These are phyloP conservation scores for Ogataea pilisensis DNA, from an alignment of 805 yeast species.

Conservation along the genomic window DNA sequence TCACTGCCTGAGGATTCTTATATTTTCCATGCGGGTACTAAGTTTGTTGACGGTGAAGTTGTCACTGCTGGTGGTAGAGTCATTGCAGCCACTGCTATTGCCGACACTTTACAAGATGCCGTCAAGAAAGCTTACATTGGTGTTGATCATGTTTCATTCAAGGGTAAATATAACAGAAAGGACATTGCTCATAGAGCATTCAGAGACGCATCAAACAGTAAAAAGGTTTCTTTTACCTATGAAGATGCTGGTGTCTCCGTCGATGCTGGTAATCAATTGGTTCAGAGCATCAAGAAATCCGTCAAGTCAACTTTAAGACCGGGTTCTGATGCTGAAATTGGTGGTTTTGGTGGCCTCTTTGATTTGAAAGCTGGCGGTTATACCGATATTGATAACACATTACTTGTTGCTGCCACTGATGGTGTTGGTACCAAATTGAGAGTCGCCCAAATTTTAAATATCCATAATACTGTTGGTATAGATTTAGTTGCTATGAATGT, in stretches of 20 bases:
- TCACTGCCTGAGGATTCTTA: conserved; percentile 53
- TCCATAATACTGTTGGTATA: conserved; percentile 97
- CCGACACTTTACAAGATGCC: conserved; percentile 69
- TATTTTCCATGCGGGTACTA: conserved; percentile 97
- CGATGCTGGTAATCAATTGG: conserved; percentile 88
- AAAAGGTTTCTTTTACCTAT: conserved; percentile 61
- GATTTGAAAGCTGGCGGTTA: conserved; percentile 89
- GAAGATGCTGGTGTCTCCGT: conserved; percentile 97
- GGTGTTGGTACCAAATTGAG: conserved; percentile 98
- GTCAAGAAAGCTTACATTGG: conserved; percentile 85
- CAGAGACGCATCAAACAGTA: conserved; percentile 39
- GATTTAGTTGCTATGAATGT: conserved; percentile 99
- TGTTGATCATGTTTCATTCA: conserved; percentile 68
- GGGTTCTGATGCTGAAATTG: conserved; percentile 97
- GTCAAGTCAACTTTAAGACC: conserved; percentile 91
- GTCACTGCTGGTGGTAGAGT: conserved; percentile 96
- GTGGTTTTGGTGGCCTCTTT: conserved; percentile 97
- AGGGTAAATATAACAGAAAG: conserved; percentile 75
- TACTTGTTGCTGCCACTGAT: conserved; percentile 95
- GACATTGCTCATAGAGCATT: conserved; percentile 98
- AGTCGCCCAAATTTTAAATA: conserved; percentile 85
- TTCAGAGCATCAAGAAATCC: conserved; percentile 82
- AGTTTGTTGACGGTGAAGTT: conserved; percentile 48
- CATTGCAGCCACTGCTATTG: conserved; percentile 88
- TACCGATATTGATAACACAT: conserved; percentile 62